Evolutionary conservation across 495 filamentous ascomycete species (phyloP), one percentile per base, ranked within the genome.

Genomic region (Aspergillus sparsus): DNA sequence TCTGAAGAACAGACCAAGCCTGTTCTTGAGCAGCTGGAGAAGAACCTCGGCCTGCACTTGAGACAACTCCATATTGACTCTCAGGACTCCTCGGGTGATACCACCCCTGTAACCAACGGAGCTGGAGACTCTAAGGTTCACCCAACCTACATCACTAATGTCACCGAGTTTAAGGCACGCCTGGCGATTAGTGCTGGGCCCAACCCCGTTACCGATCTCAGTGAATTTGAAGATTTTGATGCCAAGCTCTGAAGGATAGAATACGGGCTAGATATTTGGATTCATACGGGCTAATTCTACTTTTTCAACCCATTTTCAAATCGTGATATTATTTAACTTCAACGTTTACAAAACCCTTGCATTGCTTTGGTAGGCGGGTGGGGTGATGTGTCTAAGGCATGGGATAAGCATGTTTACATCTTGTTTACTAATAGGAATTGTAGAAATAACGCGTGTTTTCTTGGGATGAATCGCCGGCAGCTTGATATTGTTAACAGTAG

Each of bases 151-250:
- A 88, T 97, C 65, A 85, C 82, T 32, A 87, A 92, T 68, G 88
- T 94, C 5, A 76, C 86, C 55, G 83, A 82, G 15, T 97, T 85
- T 79, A 95, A 92, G 80, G 85, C 90, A 5, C 74, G 82, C 16
- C 71, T 93, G 55, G 75, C 80, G 58, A 81, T 89, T 47, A 92
- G 84, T 62, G 76, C 81, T 31, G 92, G 89, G 0, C 84, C 91
- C 1, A 80, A 78, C 54, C 83, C 92, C 1, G 81, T 90, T n/a
- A 83, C 77, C 55, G 85, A 91, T 67, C 75, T 97, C 50, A 88
- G 77, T 62, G 90, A 91, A 58, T 96, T 89, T 67, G 90, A 93
- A 72, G 92, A 96, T 60, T 74, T 86, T 62, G 88, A 87, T 53
- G 73, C 89, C 11, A 94, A 94, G 76, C 82, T 94, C 49, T 91